A percentile compares a stretch with the other conserved stretches of the same genome.
Evolutionary conservation across 1,284 basidiomycete species (phyloP).

Genomic region (Cystobasidiaceae sp.): DNA sequence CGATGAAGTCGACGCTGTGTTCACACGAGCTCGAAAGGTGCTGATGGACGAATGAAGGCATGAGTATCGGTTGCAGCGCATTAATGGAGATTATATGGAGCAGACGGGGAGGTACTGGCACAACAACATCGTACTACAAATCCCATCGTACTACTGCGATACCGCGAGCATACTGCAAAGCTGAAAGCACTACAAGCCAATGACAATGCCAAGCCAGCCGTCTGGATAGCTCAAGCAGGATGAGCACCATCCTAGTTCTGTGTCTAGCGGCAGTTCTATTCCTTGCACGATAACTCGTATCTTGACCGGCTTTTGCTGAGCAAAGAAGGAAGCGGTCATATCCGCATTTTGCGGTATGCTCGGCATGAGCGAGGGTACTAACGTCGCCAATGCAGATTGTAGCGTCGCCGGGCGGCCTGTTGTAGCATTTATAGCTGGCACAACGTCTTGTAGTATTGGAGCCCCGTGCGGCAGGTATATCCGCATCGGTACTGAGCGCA

Average conservation of each 20-base stretch:
- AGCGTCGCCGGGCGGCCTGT: not conserved
- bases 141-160: not conserved
- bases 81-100: not conserved
- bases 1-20: conserved; percentile 40
- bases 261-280: conserved; percentile 73
- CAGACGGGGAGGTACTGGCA: no score
- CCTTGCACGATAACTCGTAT: conserved; percentile 69
- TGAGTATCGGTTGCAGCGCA: not conserved
- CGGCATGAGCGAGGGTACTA: conserved; percentile 49
- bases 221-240: conserved; percentile 85
- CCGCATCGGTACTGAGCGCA: conserved; percentile 78
- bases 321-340: conserved; percentile 42
- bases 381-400: conserved; percentile 44
- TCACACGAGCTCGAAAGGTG: conserved; percentile 40
- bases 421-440: conserved; percentile 62
- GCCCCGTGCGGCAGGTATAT: conserved; percentile 81
- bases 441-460: conserved; percentile 81
- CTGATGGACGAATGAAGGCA: conserved; percentile 29
- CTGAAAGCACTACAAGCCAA: conserved; percentile 16
- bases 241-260: conserved; percentile 88
- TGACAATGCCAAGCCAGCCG: conserved; percentile 76
- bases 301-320: conserved; percentile 53
- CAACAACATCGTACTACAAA: not conserved
- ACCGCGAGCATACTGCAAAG: not conserved
- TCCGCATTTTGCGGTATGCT: conserved; percentile 46